phyloP scores from a whole-genome alignment of 495 filamentous ascomycete genomes.

The Annulohypoxylon moriforme region DNA sequence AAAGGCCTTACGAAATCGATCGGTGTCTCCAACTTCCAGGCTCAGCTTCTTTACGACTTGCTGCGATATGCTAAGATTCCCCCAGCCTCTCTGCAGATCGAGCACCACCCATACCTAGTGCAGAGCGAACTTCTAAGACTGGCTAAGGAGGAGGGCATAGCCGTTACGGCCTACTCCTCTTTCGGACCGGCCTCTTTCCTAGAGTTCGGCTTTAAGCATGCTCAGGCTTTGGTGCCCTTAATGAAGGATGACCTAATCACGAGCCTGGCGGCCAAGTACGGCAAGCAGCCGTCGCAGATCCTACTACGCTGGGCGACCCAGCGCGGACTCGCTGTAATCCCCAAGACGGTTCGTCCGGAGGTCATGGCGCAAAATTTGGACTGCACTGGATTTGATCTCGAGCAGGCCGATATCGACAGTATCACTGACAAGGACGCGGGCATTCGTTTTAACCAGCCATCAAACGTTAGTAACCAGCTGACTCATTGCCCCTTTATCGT shows the following conservation, averaged over 20 bases:
- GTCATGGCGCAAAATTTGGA: slow-evolving; percentile 71
- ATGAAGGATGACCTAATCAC: slow-evolving; percentile 77
- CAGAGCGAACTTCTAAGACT: slow-evolving; percentile 80
- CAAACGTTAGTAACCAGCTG: slow-evolving; percentile 61
- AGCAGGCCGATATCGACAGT: slow-evolving; percentile 70
- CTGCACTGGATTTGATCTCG: slow-evolving; percentile 74
- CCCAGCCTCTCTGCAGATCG: slow-evolving; percentile 89
- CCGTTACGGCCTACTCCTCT: slow-evolving; percentile 89
- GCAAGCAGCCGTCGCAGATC: slow-evolving; percentile 84
- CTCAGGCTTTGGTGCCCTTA: slow-evolving; percentile 71
- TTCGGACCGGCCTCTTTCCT: slow-evolving; percentile 88
- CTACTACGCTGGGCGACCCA: slow-evolving; percentile 95
- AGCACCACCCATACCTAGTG: slow-evolving; percentile 96
- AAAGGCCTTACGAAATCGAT: slow-evolving; percentile 78
- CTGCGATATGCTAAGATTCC: slow-evolving; percentile 83
- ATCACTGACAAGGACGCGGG: slow-evolving; percentile 75
- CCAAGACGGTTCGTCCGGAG: slow-evolving; percentile 75
- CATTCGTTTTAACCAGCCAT: slow-evolving; percentile 88
- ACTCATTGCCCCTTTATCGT: slow-evolving; percentile 37
- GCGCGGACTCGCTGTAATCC: slow-evolving; percentile 90
- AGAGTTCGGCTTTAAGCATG: slow-evolving; percentile 81
- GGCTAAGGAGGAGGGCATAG: slow-evolving; percentile 76
- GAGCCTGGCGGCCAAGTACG: slow-evolving; percentile 73
- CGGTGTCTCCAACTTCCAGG: slow-evolving; percentile 91
- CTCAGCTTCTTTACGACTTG: slow-evolving; percentile 83